Evolutionary conservation across 2,329 filamentous ascomycete genomes (phyloP).

Genomic region (Alternaria arborescens): DNA sequence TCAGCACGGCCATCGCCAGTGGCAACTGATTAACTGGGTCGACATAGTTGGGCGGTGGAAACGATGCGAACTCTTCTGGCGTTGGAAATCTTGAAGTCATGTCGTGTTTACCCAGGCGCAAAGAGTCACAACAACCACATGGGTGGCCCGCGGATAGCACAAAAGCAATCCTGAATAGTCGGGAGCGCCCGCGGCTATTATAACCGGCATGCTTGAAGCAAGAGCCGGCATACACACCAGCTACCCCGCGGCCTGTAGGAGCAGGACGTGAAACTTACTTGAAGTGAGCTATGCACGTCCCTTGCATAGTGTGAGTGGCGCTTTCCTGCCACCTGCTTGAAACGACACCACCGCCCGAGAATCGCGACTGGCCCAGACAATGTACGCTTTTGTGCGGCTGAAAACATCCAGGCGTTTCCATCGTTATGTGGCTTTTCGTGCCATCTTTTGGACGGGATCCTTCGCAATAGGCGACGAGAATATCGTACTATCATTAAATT

Average conservation of each 20-base stretch:
- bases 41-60: conserved; percentile 43
- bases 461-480: background rate
- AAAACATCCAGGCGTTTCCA: background rate
- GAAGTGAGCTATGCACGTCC: conserved; percentile 12
- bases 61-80: conserved; percentile 33
- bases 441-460: background rate
- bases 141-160: conserved; percentile 1
- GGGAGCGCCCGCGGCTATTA: conserved; percentile 16
- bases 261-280: conserved; percentile 11
- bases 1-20: conserved; percentile 33
- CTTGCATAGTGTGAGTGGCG: conserved; percentile 11
- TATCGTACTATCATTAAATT: background rate
- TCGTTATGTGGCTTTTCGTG: background rate
- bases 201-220: conserved; percentile 9
- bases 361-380: background rate
- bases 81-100: conserved; percentile 42
- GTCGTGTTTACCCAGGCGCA: background rate
- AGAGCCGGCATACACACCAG: conserved; percentile 7
- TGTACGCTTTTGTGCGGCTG: background rate
- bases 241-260: conserved; percentile 9
- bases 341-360: conserved; percentile 10
- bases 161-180: conserved; percentile 8
- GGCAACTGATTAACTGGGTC: conserved; percentile 34
- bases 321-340: conserved; percentile 13
- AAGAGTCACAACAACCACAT: conserved; percentile 1